phyloP scores from a whole-genome alignment of 2,329 filamentous ascomycete genomes.

The Trichophyton mentagrophytes region DNA sequence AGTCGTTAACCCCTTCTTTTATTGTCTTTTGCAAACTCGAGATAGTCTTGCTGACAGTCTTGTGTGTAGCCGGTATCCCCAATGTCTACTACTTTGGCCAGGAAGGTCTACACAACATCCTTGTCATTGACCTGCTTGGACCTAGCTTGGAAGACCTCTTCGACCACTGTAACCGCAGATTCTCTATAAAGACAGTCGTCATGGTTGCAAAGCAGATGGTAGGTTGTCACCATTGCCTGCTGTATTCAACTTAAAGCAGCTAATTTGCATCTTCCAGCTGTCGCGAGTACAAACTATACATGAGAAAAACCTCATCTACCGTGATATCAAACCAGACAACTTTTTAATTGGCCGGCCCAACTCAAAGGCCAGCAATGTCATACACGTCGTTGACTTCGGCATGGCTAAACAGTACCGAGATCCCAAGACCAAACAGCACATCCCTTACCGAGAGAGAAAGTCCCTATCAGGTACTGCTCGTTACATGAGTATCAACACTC shows the following conservation, averaged over 20 bases:
- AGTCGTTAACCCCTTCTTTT: slow-evolving; percentile 38
- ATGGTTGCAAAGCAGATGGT: slow-evolving; percentile 99
- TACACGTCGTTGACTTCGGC: slow-evolving; percentile 96
- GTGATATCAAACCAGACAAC: slow-evolving; percentile 99
- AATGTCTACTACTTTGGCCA: slow-evolving; percentile 99
- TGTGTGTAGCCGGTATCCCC: slow-evolving; percentile 69
- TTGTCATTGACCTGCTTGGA: slow-evolving; percentile 91
- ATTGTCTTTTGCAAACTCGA: too few relatives aligned
- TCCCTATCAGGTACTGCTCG: slow-evolving; percentile 90
- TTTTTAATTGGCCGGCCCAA: slow-evolving; percentile 89
- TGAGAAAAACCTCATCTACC: slow-evolving; percentile 98
- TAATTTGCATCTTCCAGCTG: slow-evolving; percentile 40
- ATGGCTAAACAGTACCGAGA: slow-evolving; percentile 99
- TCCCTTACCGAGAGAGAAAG: slow-evolving; percentile 93
- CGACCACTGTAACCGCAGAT: slow-evolving; percentile 89
- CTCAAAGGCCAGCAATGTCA: slow-evolving; percentile 92
- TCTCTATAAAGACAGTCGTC: slow-evolving; percentile 93
- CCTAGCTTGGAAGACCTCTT: slow-evolving; percentile 94
- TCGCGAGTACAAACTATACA: slow-evolving; percentile 90
- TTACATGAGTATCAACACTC: slow-evolving; percentile 99
- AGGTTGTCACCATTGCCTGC: slow-evolving; percentile 17
- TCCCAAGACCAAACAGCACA: slow-evolving; percentile 97
- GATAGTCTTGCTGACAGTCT: background rate
- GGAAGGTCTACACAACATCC: slow-evolving; percentile 95
- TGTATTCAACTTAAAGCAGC: slow-evolving; percentile 17